phyloP scores from a whole-genome alignment of 2,329 filamentous ascomycete species.

The Phaeoacremonium minimum region DNA sequence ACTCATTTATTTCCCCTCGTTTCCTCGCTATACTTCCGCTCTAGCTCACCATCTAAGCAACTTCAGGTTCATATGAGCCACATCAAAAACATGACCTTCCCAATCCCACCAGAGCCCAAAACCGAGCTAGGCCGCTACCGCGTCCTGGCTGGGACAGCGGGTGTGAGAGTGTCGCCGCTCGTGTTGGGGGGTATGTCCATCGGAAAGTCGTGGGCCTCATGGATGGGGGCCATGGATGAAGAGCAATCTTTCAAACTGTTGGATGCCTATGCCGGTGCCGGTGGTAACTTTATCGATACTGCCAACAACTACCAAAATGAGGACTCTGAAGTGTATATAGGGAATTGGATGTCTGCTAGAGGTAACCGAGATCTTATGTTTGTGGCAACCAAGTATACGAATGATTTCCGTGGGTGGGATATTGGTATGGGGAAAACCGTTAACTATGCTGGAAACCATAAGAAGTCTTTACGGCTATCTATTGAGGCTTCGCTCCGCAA shows the following conservation, averaged over 20 bases:
- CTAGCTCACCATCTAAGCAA: too few species aligned
- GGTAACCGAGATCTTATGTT: slow-evolving; percentile 51
- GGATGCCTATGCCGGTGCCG: neutral
- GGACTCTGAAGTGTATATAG: slow-evolving; percentile 62
- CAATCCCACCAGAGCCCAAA: too few species aligned
- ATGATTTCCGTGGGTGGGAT: slow-evolving; percentile 31
- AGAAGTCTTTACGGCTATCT: slow-evolving; percentile 55
- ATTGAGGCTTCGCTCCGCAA: slow-evolving; percentile 41
- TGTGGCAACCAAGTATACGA: slow-evolving; percentile 61
- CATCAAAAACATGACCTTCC: too few species aligned
- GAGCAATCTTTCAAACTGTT: slow-evolving; percentile 1
- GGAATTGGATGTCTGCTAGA: slow-evolving; percentile 64
- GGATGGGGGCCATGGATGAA: neutral
- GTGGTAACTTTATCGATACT: slow-evolving; percentile 73
- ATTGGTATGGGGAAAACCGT: slow-evolving; percentile 30
- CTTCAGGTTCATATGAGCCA: too few species aligned
- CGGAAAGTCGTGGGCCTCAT: neutral
- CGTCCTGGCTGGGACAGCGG: too few species aligned
- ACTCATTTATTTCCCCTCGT: too few species aligned
- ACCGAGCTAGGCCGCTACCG: too few species aligned
- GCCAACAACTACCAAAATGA: slow-evolving; percentile 62
- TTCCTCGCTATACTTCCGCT: too few species aligned
- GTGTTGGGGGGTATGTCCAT: slow-evolving; percentile 1
- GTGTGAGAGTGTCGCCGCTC: neutral
- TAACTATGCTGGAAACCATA: slow-evolving; percentile 55